Evolutionary conservation across 2,329 filamentous ascomycete genomes (phyloP), one percentile per base, ranked within the genome.

Genomic region (Aureobasidium mangrovei): DNA sequence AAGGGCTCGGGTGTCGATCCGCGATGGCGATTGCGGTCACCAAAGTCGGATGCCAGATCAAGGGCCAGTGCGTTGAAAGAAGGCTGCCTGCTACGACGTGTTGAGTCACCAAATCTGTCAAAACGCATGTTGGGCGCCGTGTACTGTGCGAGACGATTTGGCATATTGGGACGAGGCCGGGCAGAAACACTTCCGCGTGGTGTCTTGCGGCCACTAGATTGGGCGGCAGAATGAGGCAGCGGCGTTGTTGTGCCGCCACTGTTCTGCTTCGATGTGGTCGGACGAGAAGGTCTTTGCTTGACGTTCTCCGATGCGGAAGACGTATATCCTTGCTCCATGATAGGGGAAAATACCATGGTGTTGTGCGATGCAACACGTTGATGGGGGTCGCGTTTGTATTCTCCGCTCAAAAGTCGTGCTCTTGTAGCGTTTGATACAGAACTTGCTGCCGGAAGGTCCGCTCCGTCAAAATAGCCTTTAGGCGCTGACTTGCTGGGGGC

Each of bases 291-390:
- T 29, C 44, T 39, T 10, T 33, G 39, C 3, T 8, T 29, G 24
- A 18, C 39, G 7, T 39, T 36, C 31, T 47, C 55, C 1, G 55
- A 55, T 2, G 57, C 51, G 6, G 56, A 57, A 4, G 57, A 57
- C n/a, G 53, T 53, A 10, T 53, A 39, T 38, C 72, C 64, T 68
- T 61, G 62, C 4, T 53, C 47, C 4, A 60, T 72, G 32, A 82
- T 73, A 0, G 90, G 90, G 33, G 87, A 90, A 70, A 86, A 95
- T 1, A 95, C 74, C 53, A 94, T 90, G 0, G 91, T 95, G 61
- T 84, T 88, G 24, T 83, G 86, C 0, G 91, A 95, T 3, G 85
- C 68, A 9, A 88, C 90, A 36, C 90, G 84, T 54, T 72, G 78
- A 63, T 95, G 90, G 7, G 33, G 5, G 10, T 32, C 33, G 3